Percentiles rank a stretch among this genome's conserved stretches.
phyloP scores from a whole-genome alignment of 192 early-diverging fungal genomes.

The Kickxella alabastrina region DNA sequence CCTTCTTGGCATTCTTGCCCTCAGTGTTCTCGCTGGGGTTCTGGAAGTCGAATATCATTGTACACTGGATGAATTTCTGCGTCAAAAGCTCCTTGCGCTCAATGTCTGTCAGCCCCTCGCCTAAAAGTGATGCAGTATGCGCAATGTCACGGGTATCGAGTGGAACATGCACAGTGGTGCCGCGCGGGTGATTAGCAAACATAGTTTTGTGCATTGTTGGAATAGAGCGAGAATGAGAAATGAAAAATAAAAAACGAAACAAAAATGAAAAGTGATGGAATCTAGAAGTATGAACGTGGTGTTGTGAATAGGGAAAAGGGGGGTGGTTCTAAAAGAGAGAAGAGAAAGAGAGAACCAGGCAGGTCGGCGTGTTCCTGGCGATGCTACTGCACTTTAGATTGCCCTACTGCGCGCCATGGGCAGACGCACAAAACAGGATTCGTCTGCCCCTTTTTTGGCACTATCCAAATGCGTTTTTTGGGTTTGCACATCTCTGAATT shows the following conservation, averaged over 20 bases:
- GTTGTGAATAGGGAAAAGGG: too few relatives aligned
- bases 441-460: too few relatives aligned
- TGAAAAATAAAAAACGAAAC: background rate
- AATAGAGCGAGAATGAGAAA: background rate
- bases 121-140: slow-evolving; percentile 17
- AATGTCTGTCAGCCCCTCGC: slow-evolving; percentile 68
- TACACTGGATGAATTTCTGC: slow-evolving; percentile 89
- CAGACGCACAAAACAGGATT: too few relatives aligned
- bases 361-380: too few relatives aligned
- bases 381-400: too few relatives aligned
- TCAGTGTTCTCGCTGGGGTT: slow-evolving; percentile 82
- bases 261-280: too few relatives aligned
- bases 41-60: slow-evolving; percentile 93
- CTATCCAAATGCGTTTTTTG: too few relatives aligned
- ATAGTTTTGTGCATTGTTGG: slow-evolving; percentile 12
- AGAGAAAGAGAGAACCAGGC: too few relatives aligned
- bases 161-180: background rate
- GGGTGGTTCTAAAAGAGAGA: too few relatives aligned
- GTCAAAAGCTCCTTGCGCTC: slow-evolving; percentile 87
- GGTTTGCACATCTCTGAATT: too few relatives aligned
- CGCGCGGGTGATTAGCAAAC: slow-evolving; percentile 11
- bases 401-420: too few relatives aligned
- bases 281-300: too few relatives aligned
- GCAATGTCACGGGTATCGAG: background rate
- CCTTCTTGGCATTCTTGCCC: slow-evolving; percentile 95